Evolutionary conservation across 257 asterid species (phyloP), one percentile per base, ranked within the genome.

Genomic region (Nicotiana benthamiana): DNA sequence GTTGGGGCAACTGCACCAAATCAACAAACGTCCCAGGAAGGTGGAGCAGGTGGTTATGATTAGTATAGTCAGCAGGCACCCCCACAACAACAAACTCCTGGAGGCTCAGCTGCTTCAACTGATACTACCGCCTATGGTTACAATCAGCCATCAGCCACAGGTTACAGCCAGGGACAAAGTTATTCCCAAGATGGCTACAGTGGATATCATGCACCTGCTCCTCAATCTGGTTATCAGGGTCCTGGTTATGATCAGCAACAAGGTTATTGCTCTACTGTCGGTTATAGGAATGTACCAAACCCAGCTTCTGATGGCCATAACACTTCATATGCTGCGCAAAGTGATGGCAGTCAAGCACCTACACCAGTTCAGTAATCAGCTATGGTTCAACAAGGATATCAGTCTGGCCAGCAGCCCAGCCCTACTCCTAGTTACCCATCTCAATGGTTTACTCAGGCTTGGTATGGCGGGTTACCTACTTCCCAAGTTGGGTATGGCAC

Each of bases 181-280:
- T 93, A 95, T 66, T 22, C 88, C 52, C 98, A 91, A 82, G 97
- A 90, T 68, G 91, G 95, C 57, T 95, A 94, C 52, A 90, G 92
- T 15, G 93, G 92, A 66, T 94, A 92, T 82, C 84, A 79, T 15
- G 88, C 94, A 2, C 84, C 90, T 66, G 82, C 84, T 11, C 76
- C 92, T 81, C 97, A 90, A 81, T 56, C 97, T 74, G 89, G 93
- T 48, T 88, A 88, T 15, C 91, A 89, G 61, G 82, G 93, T 43
- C 79, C 92, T 18, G 93, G 96, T 28, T 93, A 93, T 75, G 97
- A 93, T 68, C 94, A 89, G 86, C 97, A 88, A 80, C 97, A 92
- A 75, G 94, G 94, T 74, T 93, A 92, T 78, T 86, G 82, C 79
- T 84, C 97, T 26, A 26, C 90, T 9, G 77, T 95, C 77, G 90